Percentiles rank a stretch among this genome's conserved stretches.
These are phyloP conservation scores for Pseudogymnoascus sp. DNA, from an alignment of 2,329 filamentous ascomycete species.

Conservation along the genomic window DNA sequence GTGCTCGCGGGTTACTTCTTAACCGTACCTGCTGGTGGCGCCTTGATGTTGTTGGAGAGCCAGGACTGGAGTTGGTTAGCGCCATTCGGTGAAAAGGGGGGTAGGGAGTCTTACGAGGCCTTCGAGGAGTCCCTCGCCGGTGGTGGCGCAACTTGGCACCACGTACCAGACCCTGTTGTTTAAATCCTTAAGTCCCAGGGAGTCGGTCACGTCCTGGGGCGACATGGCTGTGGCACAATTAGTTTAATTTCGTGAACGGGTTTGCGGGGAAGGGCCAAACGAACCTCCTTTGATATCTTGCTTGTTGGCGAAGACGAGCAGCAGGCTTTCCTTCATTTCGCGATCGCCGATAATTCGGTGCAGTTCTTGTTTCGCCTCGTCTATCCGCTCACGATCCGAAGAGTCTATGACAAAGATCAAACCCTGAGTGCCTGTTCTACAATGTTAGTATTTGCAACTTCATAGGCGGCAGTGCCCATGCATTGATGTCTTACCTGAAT, in stretches of 20 bases:
- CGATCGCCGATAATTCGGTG: constrained; percentile 97
- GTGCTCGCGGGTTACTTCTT: constrained; percentile 19
- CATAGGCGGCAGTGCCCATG: constrained; percentile 23
- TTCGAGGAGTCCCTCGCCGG: constrained; percentile 72
- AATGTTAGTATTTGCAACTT: neutral
- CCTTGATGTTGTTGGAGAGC: constrained; percentile 79
- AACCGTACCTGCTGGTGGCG: constrained; percentile 33
- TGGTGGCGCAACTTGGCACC: constrained; percentile 73
- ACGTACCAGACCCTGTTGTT: constrained; percentile 84
- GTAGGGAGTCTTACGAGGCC: constrained; percentile 49
- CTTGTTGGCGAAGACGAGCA: constrained; percentile 98
- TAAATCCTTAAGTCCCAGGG: constrained; percentile 65
- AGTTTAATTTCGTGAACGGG: neutral
- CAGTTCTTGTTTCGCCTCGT: constrained; percentile 86
- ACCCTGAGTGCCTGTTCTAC: constrained; percentile 71
- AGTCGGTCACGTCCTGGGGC: constrained; percentile 70
- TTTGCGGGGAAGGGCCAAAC: constrained; percentile 22
- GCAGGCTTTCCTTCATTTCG: constrained; percentile 91
- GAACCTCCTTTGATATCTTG: constrained; percentile 81
- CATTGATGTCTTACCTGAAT: constrained; percentile 53
- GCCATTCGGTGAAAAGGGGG: constrained; percentile 13
- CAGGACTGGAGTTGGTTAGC: constrained; percentile 43
- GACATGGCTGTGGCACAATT: constrained; percentile 55
- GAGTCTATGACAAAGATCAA: constrained; percentile 98
- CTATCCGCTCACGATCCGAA: constrained; percentile 82